Evolutionary conservation across 108 stramenopile species (phyloP), one percentile per base, ranked within the genome.

Genomic region (Discostella stelligeroides): DNA sequence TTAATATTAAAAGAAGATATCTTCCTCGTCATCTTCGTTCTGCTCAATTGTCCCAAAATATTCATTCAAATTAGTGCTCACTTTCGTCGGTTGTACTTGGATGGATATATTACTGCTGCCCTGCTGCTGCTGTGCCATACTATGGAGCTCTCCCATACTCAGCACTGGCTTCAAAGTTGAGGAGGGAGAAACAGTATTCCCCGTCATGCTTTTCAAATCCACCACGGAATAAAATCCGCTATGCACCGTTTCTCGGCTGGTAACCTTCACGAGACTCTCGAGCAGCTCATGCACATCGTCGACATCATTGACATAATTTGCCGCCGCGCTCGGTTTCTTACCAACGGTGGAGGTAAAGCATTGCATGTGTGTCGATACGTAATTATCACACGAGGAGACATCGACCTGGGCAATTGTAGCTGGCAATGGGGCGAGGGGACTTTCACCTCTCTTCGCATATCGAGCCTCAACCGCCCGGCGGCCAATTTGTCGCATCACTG

Each of bases 291-390:
- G 84, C 7, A 97, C 97, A 63, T 92, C 94, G 30, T 85, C 86
- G 6, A 95, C 93, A 45, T 97, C 96, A 48, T 97, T 94, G 34
- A 99, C 66, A 69, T 95, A 99, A 61, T 85, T 90, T 3, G 88
- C 89, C n/a, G 99, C 99, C 15, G 88, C 92, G 61, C 91, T 91
- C 4, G 98, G 98, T 75, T 98, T 98, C 84, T 97, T 97, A 6
- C 99, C 99, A 27, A 99, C 96, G 2, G 96, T 97, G 30, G 87
- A 84, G 1, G 97, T 97, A 64, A 96, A 97, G 60, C 76, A 76
- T 66, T 88, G 77, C 66, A 94, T 57, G 37, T 88, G 67, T 8
- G 85, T 67, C 6, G 88, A 84, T 38, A 91, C 56, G 75, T 69
- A 91, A 23, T 71, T 75, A 57, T 87, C 92, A 70, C 81, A 89